Evolutionary conservation across 2,329 filamentous ascomycete species (phyloP).

Genomic region (Fusarium redolens): DNA sequence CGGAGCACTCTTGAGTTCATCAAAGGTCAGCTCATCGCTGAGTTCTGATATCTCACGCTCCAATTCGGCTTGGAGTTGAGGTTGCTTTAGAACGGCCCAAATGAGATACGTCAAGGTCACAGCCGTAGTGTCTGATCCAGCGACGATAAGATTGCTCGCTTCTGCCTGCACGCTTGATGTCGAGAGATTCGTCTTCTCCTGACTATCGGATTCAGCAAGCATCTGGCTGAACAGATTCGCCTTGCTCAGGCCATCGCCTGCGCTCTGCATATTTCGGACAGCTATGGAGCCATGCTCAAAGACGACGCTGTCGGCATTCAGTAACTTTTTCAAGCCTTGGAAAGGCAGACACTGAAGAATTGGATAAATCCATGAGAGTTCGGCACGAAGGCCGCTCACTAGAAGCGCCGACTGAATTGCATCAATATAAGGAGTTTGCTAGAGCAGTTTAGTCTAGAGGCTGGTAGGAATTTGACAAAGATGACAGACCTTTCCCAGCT

Average conservation of each 20-base stretch:
- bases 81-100: constrained; percentile 18
- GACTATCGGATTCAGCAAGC: neutral
- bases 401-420: neutral
- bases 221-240: constrained; percentile 3
- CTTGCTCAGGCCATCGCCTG: neutral
- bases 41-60: constrained; percentile 1
- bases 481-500: constrained; percentile 9
- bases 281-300: neutral
- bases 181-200: neutral
- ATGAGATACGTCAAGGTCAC: constrained; percentile 24
- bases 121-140: constrained; percentile 23
- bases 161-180: neutral
- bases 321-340: fast-evolving
- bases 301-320: neutral
- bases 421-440: constrained; percentile 10
- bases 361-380: neutral
- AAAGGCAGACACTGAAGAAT: neutral
- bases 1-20: neutral
- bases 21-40: neutral
- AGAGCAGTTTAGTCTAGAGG: neutral
- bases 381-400: neutral
- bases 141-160: constrained; percentile 14
- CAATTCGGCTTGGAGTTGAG: neutral
- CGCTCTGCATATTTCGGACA: neutral
- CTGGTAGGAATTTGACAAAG: fast-evolving